Evolutionary conservation across 2,329 filamentous ascomycete species (phyloP), one percentile per base, ranked within the genome.

Genomic region (Dothiorella sarmentorum): DNA sequence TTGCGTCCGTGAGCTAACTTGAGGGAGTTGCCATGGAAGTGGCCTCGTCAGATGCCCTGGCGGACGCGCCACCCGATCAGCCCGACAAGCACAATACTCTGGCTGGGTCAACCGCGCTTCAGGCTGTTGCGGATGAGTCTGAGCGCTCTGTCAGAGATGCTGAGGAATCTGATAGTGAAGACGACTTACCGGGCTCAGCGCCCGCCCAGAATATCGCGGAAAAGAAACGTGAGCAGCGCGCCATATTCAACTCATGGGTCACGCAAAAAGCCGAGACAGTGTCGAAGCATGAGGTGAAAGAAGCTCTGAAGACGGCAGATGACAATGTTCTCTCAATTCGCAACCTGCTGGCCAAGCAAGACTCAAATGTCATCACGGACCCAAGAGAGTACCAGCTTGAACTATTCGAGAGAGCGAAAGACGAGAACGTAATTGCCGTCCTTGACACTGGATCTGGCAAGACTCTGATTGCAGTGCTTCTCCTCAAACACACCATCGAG

Each of bases 381-480:
- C 90, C 92, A 0, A 82, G 93, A 49, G 91, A 96, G 67, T 99
- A 97, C 68, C 94, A 99, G 71, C 77, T 90, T 11, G 93, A 97
- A 69, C 81, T 99, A 0, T 97, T 94, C 67, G 90, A 97, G 71
- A 84, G 84, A 63, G 93, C 94, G 3, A 96, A 94, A 68, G 69
- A 82, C 53, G 83, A 87, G 64, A 99, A 99, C 68, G 89, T 87
- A 7, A 96, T 99, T 64, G 92, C 94, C 0, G 94, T 99, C 1
- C 81, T 97, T 1, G 91, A 95, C 67, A 97, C 93, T n/a, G 91
- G 94, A 11, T 91, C 91, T 3, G 94, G 94, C 2, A 99, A 99
- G 75, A 99, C 94, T 0, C 79, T 97, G n/a, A 97, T 99, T 65
- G 92, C 94, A 0, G 91, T 90, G 1, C 80, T 97, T 2, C 80